phyloP scores from a whole-genome alignment of 371 early-diverging fungal genomes.

The Rhizopus arrhizus region DNA sequence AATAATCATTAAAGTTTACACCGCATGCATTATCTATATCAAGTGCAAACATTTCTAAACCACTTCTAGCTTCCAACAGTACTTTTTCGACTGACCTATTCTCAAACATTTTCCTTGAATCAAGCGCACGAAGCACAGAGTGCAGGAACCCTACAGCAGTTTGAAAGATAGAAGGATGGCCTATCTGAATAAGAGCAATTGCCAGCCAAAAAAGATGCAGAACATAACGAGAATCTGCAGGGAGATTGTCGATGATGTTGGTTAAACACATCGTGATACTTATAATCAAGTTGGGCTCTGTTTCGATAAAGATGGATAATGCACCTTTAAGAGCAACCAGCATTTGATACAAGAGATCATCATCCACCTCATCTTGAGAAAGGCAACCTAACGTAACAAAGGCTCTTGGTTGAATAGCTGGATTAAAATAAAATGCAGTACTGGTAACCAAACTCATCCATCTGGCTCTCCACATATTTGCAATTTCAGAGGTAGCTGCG shows the following conservation, averaged over 20 bases:
- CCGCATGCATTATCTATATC: slow-evolving; percentile 75
- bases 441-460: slow-evolving; percentile 92
- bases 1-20: slow-evolving; percentile 81
- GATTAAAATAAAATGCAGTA: slow-evolving; percentile 91
- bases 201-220: slow-evolving; percentile 89
- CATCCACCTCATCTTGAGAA: slow-evolving; percentile 85
- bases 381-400: slow-evolving; percentile 93
- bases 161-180: slow-evolving; percentile 76
- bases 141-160: slow-evolving; percentile 72
- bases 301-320: slow-evolving; percentile 79
- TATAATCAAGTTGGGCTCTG: slow-evolving; percentile 72
- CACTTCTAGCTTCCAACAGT: slow-evolving; percentile 69
- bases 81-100: slow-evolving; percentile 65
- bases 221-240: slow-evolving; percentile 75
- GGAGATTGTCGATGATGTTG: slow-evolving; percentile 80
- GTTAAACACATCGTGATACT: slow-evolving; percentile 87
- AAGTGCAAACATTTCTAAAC: slow-evolving; percentile 62
- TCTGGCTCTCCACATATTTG: slow-evolving; percentile 83
- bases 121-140: slow-evolving; percentile 73
- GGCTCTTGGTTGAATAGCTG: slow-evolving; percentile 89
- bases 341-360: slow-evolving; percentile 86
- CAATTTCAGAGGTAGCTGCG: slow-evolving; percentile 70
- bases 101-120: slow-evolving; percentile 70
- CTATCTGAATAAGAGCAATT: slow-evolving; percentile 82
- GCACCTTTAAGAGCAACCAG: slow-evolving; percentile 85